Base-by-base conservation (phyloP, 2,329 filamentous ascomycete species). In the Orbilia oligospora region DNA sequence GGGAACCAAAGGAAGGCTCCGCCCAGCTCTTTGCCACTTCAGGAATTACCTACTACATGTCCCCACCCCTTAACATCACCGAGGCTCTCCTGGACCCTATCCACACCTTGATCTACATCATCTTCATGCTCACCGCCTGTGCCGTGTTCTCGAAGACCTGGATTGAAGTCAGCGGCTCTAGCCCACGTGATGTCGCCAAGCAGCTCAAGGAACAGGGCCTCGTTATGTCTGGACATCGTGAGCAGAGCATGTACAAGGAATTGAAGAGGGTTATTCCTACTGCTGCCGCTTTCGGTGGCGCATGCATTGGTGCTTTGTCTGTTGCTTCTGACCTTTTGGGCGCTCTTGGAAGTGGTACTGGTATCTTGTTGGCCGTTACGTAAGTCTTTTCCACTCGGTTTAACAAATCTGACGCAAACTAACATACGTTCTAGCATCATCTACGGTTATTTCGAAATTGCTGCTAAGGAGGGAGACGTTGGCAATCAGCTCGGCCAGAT, bases 211-310 rank as follows among this genome's bases (percentile, higher is more conserved):
- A 99, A 84, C 96, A 99, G 87, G 96, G 96, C 85, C 91, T 99
- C 76, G 95, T 99, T 82, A 99, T 99, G 97, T 95, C 96, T 83
- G 96, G 96, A 84, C 96, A 99, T 89, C 93, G 96, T 87, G 97
- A 99, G 86, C 95, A 98, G 89, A 97, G 93, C 88, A 99, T 99
- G 96, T 99, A 99, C 91, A 97, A 97, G 89, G 96, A 99, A 87
- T 90, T 99, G 81, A 99, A 99, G 92, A 92, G 96, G 84, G 96
- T 99, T 83, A 99, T 99, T 81, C 97, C 96, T 81, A 98, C 96
- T 79, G 97, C 96, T 80, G 96, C 96, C 81, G 96, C 97, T 83
- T 99, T 99, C 82, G 96, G 97, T 86, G 96, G 96, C 89, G 96
- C 96, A 82, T 98, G 95, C 88, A 99, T 99, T 88, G 96, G 96